Evolutionary conservation across 768 basidiomycete species (phyloP).

Genomic region (Daedaleopsis nitida): DNA sequence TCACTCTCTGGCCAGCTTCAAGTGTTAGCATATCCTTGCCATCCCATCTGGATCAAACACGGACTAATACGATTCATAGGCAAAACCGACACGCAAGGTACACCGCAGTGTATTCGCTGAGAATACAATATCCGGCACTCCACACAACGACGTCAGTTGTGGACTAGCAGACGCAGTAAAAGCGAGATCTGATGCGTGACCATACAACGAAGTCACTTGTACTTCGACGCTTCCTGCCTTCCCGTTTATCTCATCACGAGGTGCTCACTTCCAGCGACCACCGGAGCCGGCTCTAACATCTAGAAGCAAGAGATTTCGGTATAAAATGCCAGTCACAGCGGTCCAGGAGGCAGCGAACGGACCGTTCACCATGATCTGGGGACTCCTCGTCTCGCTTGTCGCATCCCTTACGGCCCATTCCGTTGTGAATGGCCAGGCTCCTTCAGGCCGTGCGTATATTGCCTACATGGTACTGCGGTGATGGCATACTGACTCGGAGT

Average conservation of each 20-base stretch:
- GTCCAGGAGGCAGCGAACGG: slow-evolving; percentile 1
- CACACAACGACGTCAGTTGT: background rate
- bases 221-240: background rate
- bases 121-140: background rate
- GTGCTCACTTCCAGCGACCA: background rate
- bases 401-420: slow-evolving; percentile 5
- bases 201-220: slow-evolving; percentile 14
- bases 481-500: background rate
- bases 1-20: background rate
- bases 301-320: slow-evolving; percentile 1
- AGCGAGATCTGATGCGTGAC: slow-evolving; percentile 13
- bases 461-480: background rate
- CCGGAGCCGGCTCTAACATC: background rate
- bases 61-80: too few species aligned
- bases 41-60: too few species aligned
- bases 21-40: too few species aligned
- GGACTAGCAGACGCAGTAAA: background rate
- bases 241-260: slow-evolving; percentile 17
- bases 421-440: slow-evolving; percentile 1
- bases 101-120: background rate
- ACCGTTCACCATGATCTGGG: slow-evolving; percentile 10
- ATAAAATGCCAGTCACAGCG: slow-evolving; percentile 13
- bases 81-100: background rate
- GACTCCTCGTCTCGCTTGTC: slow-evolving; percentile 10
- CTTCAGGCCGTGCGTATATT: slow-evolving; percentile 11